Evolutionary conservation across 2,329 filamentous ascomycete species (phyloP).

Genomic region (Trichoderma sp.): DNA sequence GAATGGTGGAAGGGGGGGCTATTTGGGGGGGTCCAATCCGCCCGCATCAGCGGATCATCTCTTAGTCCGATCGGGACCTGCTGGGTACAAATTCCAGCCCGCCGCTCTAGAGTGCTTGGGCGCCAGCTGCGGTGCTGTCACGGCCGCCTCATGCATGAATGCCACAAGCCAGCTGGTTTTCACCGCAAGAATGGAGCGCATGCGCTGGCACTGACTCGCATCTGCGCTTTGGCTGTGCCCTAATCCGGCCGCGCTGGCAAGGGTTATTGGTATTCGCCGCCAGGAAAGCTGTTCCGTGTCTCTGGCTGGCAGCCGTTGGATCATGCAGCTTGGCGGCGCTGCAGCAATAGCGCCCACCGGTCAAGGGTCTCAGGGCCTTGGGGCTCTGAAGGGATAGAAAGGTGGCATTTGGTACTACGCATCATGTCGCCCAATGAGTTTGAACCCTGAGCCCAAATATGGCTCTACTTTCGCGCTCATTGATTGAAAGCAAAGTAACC

Average conservation of each 20-base stretch:
- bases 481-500: not conserved
- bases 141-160: conserved; percentile 26
- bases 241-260: not conserved
- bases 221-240: conserved; percentile 5
- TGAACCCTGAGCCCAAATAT: not conserved
- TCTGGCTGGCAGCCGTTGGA: conserved; percentile 12
- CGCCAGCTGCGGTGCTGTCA: conserved; percentile 19
- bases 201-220: conserved; percentile 26
- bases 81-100: conserved; percentile 1
- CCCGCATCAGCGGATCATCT: conserved; percentile 31
- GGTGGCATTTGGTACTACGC: not conserved
- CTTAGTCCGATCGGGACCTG: conserved; percentile 22
- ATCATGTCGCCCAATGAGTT: not conserved
- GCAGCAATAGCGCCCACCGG: not conserved
- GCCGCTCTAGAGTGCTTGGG: conserved; percentile 7
- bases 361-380: not conserved
- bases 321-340: conserved; percentile 19
- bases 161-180: conserved; percentile 22
- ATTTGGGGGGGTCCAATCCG: conserved; percentile 21
- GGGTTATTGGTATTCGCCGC: not conserved
- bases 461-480: not conserved
- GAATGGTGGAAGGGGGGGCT: conserved; percentile 18
- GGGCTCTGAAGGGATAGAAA: not conserved
- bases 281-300: conserved; percentile 9
- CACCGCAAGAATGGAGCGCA: conserved; percentile 16